These are phyloP conservation scores for Xylariaceae sp. DNA, from an alignment of 2,329 filamentous ascomycete genomes.

Conservation along the genomic window DNA sequence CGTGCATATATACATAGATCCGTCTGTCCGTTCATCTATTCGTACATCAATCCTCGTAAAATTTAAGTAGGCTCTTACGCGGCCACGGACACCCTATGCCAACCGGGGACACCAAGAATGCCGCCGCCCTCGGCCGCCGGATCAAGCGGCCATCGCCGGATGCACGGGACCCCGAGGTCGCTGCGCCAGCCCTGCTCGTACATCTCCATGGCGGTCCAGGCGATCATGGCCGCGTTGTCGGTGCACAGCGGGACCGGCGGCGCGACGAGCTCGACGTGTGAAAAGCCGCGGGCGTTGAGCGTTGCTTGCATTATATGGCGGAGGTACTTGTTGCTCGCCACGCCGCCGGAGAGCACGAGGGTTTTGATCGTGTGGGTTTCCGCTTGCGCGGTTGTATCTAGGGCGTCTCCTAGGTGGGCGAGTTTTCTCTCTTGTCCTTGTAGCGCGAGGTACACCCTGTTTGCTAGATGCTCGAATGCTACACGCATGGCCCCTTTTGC, in stretches of 20 bases:
- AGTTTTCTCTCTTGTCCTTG: conserved; percentile 12
- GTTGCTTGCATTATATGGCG: conserved; percentile 57
- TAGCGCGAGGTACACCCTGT: conserved; percentile 67
- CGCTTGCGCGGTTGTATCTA: not conserved
- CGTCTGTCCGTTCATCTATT: not conserved
- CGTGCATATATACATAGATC: not conserved
- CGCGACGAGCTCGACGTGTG: conserved; percentile 58
- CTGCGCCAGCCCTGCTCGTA: conserved; percentile 70
- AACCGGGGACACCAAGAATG: conserved; percentile 58
- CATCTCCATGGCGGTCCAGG: conserved; percentile 92
- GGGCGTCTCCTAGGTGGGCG: not conserved
- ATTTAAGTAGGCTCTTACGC: not conserved
- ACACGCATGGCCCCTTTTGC: conserved; percentile 72
- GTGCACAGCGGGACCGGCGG: conserved; percentile 80
- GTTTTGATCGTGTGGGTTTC: conserved; percentile 18
- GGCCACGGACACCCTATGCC: conserved; percentile 32
- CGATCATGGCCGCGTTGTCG: conserved; percentile 97
- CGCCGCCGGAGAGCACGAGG: conserved; percentile 82
- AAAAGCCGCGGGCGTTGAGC: conserved; percentile 64
- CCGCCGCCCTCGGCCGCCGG: conserved; percentile 56
- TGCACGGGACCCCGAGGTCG: conserved; percentile 54
- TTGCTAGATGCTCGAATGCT: conserved; percentile 82
- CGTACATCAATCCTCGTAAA: not conserved
- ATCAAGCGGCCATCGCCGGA: conserved; percentile 74
- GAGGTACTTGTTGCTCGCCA: conserved; percentile 80